A percentile compares a stretch with the other conserved stretches of the same genome.
These are phyloP conservation scores for Termitomyces eurrhizus DNA, from an alignment of 768 basidiomycete genomes.

Conservation along the genomic window DNA sequence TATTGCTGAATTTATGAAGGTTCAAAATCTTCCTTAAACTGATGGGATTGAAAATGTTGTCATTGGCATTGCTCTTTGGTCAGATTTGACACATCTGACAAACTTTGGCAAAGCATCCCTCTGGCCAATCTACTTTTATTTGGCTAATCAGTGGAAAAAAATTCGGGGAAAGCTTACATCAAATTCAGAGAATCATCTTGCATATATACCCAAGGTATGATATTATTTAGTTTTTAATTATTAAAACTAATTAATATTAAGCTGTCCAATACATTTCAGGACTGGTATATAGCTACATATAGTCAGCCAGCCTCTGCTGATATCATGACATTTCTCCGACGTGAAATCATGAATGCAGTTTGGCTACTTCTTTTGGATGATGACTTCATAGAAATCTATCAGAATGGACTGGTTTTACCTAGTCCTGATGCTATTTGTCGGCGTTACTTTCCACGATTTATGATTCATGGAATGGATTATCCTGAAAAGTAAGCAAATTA, in stretches of 20 bases:
- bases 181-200: background rate
- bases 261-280: background rate
- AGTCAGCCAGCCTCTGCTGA: background rate
- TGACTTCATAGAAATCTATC: background rate
- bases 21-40: background rate
- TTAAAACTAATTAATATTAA: slow-evolving; percentile 25
- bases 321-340: background rate
- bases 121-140: background rate
- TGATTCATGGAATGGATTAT: background rate
- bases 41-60: background rate
- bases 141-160: background rate
- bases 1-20: background rate
- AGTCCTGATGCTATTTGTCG: background rate
- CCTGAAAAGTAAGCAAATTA: too few relatives aligned
- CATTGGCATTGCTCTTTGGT: slow-evolving; percentile 25
- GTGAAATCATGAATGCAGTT: background rate
- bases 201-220: background rate
- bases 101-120: slow-evolving; percentile 28
- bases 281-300: background rate
- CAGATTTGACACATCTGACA: slow-evolving; percentile 32
- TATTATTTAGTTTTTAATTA: background rate
- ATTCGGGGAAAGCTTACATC: background rate
- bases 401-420: background rate
- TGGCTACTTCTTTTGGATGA: background rate
- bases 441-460: background rate